Evolutionary conservation across 2,329 filamentous ascomycete species (phyloP).

Genomic region (Byssochlamys sp.): DNA sequence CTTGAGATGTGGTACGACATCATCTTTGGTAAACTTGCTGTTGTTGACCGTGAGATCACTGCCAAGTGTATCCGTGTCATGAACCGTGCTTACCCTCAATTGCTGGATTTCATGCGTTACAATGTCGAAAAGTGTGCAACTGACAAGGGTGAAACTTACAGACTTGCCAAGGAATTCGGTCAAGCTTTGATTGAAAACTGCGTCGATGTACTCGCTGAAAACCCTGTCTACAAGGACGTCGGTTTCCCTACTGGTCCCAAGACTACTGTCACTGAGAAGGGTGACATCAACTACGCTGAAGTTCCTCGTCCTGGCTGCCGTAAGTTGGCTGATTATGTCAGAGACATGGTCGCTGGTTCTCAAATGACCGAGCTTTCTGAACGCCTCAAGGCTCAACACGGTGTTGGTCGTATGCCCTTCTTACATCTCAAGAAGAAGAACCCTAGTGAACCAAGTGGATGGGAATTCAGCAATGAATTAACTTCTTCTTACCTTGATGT

Average conservation of each 20-base stretch:
- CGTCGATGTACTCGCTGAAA: slow-evolving; percentile 75
- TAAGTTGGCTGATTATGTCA: too few relatives aligned
- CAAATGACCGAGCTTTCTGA: too few relatives aligned
- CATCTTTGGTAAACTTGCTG: slow-evolving; percentile 88
- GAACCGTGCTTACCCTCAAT: slow-evolving; percentile 92
- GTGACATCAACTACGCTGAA: slow-evolving; percentile 87
- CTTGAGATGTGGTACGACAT: slow-evolving; percentile 99
- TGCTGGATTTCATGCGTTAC: slow-evolving; percentile 98
- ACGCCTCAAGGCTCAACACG: too few relatives aligned
- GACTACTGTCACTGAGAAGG: slow-evolving; percentile 79
- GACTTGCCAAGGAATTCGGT: slow-evolving; percentile 91
- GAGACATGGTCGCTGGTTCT: too few relatives aligned
- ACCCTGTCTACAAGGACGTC: slow-evolving; percentile 94
- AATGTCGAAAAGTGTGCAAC: slow-evolving; percentile 98
- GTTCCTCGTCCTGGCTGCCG: slow-evolving; percentile 84
- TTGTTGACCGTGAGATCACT: slow-evolving; percentile 92
- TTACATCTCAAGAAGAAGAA: slow-evolving; percentile 95
- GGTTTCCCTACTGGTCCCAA: slow-evolving; percentile 81
- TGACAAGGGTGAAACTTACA: slow-evolving; percentile 91
- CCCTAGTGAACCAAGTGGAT: slow-evolving; percentile 83
- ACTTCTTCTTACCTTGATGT: slow-evolving; percentile 87
- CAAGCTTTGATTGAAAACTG: slow-evolving; percentile 94
- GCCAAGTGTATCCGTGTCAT: slow-evolving; percentile 98
- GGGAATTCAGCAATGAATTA: slow-evolving; percentile 99
- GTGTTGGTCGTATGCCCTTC: slow-evolving; percentile 76